Percentiles rank a stretch among this genome's conserved stretches.
These are phyloP conservation scores for Populus tomentosa DNA, from an alignment of 441 rosid genomes.

Conservation along the genomic window DNA sequence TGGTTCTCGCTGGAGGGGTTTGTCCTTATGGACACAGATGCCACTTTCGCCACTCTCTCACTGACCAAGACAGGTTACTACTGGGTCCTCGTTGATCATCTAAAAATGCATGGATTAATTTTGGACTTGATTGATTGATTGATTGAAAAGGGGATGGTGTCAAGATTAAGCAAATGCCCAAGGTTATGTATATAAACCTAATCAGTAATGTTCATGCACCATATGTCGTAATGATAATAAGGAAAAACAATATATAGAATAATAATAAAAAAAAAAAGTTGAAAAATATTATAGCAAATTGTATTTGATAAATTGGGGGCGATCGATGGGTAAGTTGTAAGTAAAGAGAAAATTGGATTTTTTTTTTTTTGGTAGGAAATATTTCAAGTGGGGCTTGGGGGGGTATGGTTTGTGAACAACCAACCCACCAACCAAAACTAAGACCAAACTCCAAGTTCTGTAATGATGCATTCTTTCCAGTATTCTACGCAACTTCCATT, in stretches of 20 bases:
- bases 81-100: conserved; percentile 36
- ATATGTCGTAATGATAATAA: not conserved
- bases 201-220: not conserved
- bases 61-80: conserved; percentile 48
- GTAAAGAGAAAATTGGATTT: not conserved
- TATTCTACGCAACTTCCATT: not conserved
- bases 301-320: not conserved
- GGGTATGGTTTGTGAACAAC: not conserved
- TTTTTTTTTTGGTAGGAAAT: not conserved
- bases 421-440: not conserved
- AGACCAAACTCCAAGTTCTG: not conserved
- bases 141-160: not conserved
- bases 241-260: not conserved
- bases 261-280: not conserved
- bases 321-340: not conserved
- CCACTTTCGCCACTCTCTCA: conserved; percentile 76
- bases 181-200: not conserved
- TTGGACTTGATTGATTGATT: not conserved
- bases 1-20: conserved; percentile 54
- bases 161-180: conserved; percentile 3
- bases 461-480: not conserved
- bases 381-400: not conserved
- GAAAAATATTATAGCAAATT: not conserved
- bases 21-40: conserved; percentile 85
- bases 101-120: not conserved